Evolutionary conservation across 2,329 filamentous ascomycete species (phyloP).

Genomic region (Karstenula rhodostoma): DNA sequence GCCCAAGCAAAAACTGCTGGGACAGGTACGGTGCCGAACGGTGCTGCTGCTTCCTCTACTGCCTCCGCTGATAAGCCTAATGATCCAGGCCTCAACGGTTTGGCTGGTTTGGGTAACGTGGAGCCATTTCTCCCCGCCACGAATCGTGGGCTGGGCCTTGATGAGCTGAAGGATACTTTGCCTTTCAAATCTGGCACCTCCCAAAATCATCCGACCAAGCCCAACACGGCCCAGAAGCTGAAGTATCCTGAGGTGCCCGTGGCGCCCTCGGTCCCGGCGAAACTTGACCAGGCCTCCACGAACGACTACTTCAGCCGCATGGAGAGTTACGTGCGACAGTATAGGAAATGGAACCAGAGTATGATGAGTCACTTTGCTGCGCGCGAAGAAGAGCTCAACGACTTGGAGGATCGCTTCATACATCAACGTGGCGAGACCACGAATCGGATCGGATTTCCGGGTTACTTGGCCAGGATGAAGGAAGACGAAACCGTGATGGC

Average conservation of each 20-base stretch:
- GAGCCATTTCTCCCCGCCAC: conserved; percentile 59
- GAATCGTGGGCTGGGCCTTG: conserved; percentile 60
- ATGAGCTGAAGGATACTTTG: conserved; percentile 62
- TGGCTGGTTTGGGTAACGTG: conserved; percentile 60
- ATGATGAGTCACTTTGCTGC: conserved; percentile 65
- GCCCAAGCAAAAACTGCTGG: conserved; percentile 14
- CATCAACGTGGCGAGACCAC: conserved; percentile 59
- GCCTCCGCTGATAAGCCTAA: conserved; percentile 24
- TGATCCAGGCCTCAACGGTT: conserved; percentile 48
- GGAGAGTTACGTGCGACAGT: conserved; percentile 64
- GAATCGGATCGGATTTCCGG: conserved; percentile 60
- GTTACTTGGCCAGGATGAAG: conserved; percentile 68
- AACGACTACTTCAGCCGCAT: conserved; percentile 62
- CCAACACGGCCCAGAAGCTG: conserved; percentile 51
- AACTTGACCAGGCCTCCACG: conserved; percentile 58
- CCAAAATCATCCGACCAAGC: conserved; percentile 52
- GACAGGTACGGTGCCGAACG: conserved; percentile 26
- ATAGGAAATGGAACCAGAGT: conserved; percentile 61
- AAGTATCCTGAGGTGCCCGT: conserved; percentile 62
- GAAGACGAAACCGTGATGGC: conserved; percentile 71
- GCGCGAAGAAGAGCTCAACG: conserved; percentile 57
- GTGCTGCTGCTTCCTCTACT: conserved; percentile 26
- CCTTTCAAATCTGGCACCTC: conserved; percentile 67
- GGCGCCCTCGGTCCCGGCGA: conserved; percentile 55
- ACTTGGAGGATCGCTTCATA: conserved; percentile 58